These are phyloP conservation scores for Vitis rupestris DNA, from an alignment of 164 flowering plant species.

Conservation along the genomic window DNA sequence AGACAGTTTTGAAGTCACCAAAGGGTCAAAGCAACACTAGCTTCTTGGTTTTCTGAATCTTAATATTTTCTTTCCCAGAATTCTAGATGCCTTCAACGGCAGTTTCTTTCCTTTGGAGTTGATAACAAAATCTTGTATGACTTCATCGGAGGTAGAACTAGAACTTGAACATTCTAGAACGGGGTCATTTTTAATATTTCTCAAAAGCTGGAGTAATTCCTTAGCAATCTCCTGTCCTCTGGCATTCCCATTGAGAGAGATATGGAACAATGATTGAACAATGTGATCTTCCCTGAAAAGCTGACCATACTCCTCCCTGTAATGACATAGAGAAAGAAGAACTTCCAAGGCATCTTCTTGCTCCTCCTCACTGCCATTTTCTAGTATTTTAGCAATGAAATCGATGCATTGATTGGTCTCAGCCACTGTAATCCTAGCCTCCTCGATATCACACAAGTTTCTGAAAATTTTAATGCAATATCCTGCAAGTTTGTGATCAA, in stretches of 20 bases:
- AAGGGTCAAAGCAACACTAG: background rate
- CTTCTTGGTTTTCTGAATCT: background rate
- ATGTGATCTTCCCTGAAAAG: slow-evolving; percentile 8
- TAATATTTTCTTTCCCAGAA: slow-evolving; percentile 5
- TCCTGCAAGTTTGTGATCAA: slow-evolving; percentile 7
- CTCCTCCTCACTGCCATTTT: slow-evolving; percentile 7
- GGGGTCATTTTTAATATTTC: background rate
- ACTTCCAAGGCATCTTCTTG: slow-evolving; percentile 14
- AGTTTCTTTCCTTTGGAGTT: background rate
- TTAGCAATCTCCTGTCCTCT: slow-evolving; percentile 1
- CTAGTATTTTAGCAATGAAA: slow-evolving; percentile 14
- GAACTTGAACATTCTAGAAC: slow-evolving; percentile 1
- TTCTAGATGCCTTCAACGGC: slow-evolving; percentile 4
- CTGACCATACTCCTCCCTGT: background rate
- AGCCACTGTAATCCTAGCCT: slow-evolving; percentile 14
- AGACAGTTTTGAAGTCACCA: background rate
- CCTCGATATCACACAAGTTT: slow-evolving; percentile 4
- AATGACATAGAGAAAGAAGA: slow-evolving; percentile 11
- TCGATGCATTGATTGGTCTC: slow-evolving; percentile 7
- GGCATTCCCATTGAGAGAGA: slow-evolving; percentile 16
- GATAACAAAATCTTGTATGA: background rate
- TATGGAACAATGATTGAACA: background rate
- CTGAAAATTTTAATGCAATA: slow-evolving; percentile 12
- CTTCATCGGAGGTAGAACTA: background rate
- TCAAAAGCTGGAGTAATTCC: slow-evolving; percentile 9